These are phyloP conservation scores for Floccularia luteovirens DNA, from an alignment of 768 basidiomycete species.

Conservation along the genomic window DNA sequence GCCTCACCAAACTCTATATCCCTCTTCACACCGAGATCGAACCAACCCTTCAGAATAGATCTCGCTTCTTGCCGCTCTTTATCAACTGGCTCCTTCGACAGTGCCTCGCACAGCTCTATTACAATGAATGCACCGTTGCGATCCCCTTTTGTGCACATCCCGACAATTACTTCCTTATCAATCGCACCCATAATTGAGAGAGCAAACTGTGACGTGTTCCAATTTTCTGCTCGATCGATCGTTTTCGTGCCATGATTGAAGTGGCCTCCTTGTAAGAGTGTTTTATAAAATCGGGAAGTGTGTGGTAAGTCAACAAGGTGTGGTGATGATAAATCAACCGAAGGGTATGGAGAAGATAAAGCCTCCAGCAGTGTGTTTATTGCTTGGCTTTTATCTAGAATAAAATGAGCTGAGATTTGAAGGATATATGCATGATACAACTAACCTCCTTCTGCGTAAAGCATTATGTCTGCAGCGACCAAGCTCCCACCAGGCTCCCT, in stretches of 20 bases:
- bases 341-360: slow-evolving; percentile 49
- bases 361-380: slow-evolving; percentile 52
- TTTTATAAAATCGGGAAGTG: slow-evolving; percentile 80
- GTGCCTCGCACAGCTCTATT: slow-evolving; percentile 60
- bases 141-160: slow-evolving; percentile 48
- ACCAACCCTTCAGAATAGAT: slow-evolving; percentile 48
- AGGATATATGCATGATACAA: slow-evolving; percentile 5
- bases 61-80: slow-evolving; percentile 30
- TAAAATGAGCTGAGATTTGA: neutral
- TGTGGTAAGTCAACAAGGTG: slow-evolving; percentile 82
- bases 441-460: slow-evolving; percentile 79
- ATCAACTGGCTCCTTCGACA: slow-evolving; percentile 28
- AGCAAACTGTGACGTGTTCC: slow-evolving; percentile 57
- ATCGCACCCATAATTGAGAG: slow-evolving; percentile 45
- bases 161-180: slow-evolving; percentile 39
- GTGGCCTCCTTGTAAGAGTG: slow-evolving; percentile 86
- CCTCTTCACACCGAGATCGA: slow-evolving; percentile 37
- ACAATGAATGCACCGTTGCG: slow-evolving; percentile 70
- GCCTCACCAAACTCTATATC: slow-evolving; percentile 44
- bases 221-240: slow-evolving; percentile 44
- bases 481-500: slow-evolving; percentile 78
- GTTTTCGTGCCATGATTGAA: slow-evolving; percentile 56
- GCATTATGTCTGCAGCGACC: slow-evolving; percentile 74
- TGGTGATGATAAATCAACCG: slow-evolving; percentile 34
- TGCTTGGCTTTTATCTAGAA: slow-evolving; percentile 65